Percentiles rank a stretch among this genome's conserved stretches.
These are phyloP conservation scores for Paramyrothecium sp. DNA, from an alignment of 2,329 filamentous ascomycete species.

Conservation along the genomic window DNA sequence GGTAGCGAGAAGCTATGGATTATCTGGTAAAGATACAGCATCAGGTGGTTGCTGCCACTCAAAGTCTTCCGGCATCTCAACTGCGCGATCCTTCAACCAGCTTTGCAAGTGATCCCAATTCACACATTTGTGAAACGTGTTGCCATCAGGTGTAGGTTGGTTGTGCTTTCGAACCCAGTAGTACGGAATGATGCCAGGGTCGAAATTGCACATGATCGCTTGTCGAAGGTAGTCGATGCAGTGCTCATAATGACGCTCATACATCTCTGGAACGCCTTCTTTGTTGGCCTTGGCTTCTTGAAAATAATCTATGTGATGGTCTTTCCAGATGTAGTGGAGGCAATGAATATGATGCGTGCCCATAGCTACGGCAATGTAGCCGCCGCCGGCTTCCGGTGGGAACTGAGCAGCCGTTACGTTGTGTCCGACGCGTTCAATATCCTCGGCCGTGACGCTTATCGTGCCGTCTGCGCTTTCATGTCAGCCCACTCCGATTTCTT, in stretches of 20 bases:
- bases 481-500: no score
- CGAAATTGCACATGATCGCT: conserved; percentile 32
- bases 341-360: conserved; percentile 9
- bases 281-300: not conserved
- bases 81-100: conserved; percentile 5
- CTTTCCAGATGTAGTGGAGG: conserved; percentile 8
- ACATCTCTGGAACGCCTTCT: conserved; percentile 5
- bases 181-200: conserved; percentile 7
- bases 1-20: not conserved
- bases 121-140: conserved; percentile 8
- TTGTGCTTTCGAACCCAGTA: conserved; percentile 8
- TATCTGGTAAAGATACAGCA: not conserved
- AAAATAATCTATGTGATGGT: conserved; percentile 6
- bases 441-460: conserved; percentile 4
- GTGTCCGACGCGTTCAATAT: conserved; percentile 2
- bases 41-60: conserved; percentile 8
- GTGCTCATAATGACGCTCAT: conserved; percentile 17
- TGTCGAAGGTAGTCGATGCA: conserved; percentile 40
- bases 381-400: conserved; percentile 4
- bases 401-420: conserved; percentile 6
- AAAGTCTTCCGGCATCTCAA: conserved; percentile 6
- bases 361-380: conserved; percentile 5
- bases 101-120: conserved; percentile 7
- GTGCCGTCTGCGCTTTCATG: not conserved
- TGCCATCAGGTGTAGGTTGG: conserved; percentile 7